Base-by-base conservation (phyloP, 2,329 filamentous ascomycete species). In the Fusarium kyushuense region DNA sequence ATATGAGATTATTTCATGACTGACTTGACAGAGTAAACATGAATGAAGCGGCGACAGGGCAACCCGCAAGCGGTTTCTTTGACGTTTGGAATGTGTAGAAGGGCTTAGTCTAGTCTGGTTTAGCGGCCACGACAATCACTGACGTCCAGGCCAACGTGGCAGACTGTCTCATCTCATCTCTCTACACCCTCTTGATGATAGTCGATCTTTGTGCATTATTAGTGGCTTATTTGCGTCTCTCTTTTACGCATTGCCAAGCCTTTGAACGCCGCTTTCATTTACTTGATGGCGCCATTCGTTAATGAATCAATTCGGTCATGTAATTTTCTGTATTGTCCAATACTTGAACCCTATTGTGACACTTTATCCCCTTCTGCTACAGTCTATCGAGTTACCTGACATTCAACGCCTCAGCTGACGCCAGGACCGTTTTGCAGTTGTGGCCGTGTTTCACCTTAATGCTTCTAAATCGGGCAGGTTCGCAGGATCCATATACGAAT, bases 381-480 rank as follows among this genome's bases (percentile, higher is more conserved):
- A 42, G 16, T 30, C 46, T 19, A 41, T 54, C 12, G 32, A 51
- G 21, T 42, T 35, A 47, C 48, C 32, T 19, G 45, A 12, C 23
- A 27, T 45, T 27, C 57, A 55, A 46, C 40, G 49, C 60, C 46
- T 55, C 48, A 54, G 65, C 65, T 68, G 65, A 54, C 61, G 68
- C 65, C 33, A 45, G 38, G 17, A 43, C 55, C 29, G 49, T 59
- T 56, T 49, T 40, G 66, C 49, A 61, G 38, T 42, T 25, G 70
- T 55, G 65, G 70, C 68, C 41, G 65, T 70, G 69, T 66, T 54
- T 67, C 53, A 69, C 52, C 45, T 41, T 62, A 6, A 4, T n/a
- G 53, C 38, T 73, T 73, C 70, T 73, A 73, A 70, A 65, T 73
- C 52, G 40, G 65, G 67, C 52, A 52, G 52, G 54, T 27, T 27